These are phyloP conservation scores for Melocanna baccifera DNA, from an alignment of 176 grass and related monocot species.

Conservation along the genomic window DNA sequence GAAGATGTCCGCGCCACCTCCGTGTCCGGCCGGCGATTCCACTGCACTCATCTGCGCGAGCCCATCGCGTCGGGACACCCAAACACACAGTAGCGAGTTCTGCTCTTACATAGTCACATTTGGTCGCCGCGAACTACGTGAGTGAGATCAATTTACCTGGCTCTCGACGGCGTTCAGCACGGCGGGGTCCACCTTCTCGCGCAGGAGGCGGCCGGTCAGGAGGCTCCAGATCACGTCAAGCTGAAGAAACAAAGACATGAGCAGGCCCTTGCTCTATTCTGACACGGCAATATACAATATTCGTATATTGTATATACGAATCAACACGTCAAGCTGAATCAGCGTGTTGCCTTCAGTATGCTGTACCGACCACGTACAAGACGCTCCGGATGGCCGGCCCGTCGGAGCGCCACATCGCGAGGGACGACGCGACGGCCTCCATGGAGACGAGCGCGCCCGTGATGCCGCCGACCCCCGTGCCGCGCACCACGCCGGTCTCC, in stretches of 20 bases:
- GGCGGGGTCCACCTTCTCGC: slow-evolving; percentile 61
- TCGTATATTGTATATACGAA: too few species aligned
- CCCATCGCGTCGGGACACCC: not conserved
- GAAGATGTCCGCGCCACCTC: slow-evolving; percentile 51
- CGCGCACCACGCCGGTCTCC: slow-evolving; percentile 58
- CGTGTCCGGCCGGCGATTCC: not conserved
- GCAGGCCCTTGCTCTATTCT: not conserved
- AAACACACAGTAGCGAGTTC: too few species aligned
- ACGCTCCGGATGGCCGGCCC: slow-evolving; percentile 52
- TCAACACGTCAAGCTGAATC: too few species aligned
- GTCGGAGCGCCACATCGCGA: slow-evolving; percentile 47
- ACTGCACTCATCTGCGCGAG: slow-evolving; percentile 57
- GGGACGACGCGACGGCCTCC: slow-evolving; percentile 54
- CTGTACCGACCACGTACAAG: slow-evolving; percentile 48
- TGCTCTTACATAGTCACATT: too few species aligned
- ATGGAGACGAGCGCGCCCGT: slow-evolving; percentile 59
- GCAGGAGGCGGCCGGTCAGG: slow-evolving; percentile 56
- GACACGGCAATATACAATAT: not conserved
- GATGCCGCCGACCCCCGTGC: slow-evolving; percentile 46
- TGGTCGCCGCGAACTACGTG: not conserved
- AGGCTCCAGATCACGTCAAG: slow-evolving; percentile 57
- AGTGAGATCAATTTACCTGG: slow-evolving; percentile 37
- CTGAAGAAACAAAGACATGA: slow-evolving; percentile 20
- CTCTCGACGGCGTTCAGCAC: slow-evolving; percentile 68
- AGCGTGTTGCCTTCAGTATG: not conserved